Evolutionary conservation across 164 flowering plant species (phyloP).

Genomic region (Taxillus chinensis): DNA sequence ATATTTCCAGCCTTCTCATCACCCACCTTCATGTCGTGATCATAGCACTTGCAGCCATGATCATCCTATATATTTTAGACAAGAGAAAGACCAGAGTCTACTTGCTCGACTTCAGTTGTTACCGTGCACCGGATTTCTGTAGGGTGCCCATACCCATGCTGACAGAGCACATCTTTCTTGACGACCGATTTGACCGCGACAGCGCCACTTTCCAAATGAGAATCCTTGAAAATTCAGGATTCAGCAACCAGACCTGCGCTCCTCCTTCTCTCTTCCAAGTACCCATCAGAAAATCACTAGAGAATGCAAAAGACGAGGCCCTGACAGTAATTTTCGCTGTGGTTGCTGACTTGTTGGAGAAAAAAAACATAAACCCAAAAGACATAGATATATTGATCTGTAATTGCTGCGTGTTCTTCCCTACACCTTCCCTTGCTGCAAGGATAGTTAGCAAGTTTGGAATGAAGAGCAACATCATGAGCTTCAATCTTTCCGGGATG

Average conservation of each 20-base stretch:
- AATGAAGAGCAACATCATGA: slow-evolving; percentile 26
- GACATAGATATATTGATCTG: slow-evolving; percentile 20
- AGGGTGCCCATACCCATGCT: slow-evolving; percentile 19
- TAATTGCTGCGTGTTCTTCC: slow-evolving; percentile 15
- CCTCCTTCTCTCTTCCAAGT: slow-evolving; percentile 8
- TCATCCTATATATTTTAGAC: slow-evolving; percentile 1
- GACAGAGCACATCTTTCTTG: slow-evolving; percentile 14
- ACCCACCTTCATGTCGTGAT: not conserved
- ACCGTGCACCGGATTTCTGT: slow-evolving; percentile 15
- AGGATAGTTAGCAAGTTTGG: slow-evolving; percentile 18
- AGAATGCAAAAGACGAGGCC: slow-evolving; percentile 11
- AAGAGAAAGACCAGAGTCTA: slow-evolving; percentile 12
- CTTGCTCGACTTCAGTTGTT: slow-evolving; percentile 21
- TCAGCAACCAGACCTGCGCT: slow-evolving; percentile 18
- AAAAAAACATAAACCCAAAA: slow-evolving; percentile 13
- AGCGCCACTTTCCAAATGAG: slow-evolving; percentile 20
- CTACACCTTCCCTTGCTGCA: slow-evolving; percentile 27
- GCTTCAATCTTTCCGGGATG: slow-evolving; percentile 35
- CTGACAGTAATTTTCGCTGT: slow-evolving; percentile 13
- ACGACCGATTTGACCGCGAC: slow-evolving; percentile 1
- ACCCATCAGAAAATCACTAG: slow-evolving; percentile 7
- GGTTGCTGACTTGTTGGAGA: slow-evolving; percentile 14
- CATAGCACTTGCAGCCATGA: not conserved
- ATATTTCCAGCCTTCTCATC: not conserved
- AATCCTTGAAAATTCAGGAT: slow-evolving; percentile 23